Evolutionary conservation across 208 protist genomes (phyloP), one percentile per base, ranked within the genome.

Genomic region (Trypanosomatidae sp.): DNA sequence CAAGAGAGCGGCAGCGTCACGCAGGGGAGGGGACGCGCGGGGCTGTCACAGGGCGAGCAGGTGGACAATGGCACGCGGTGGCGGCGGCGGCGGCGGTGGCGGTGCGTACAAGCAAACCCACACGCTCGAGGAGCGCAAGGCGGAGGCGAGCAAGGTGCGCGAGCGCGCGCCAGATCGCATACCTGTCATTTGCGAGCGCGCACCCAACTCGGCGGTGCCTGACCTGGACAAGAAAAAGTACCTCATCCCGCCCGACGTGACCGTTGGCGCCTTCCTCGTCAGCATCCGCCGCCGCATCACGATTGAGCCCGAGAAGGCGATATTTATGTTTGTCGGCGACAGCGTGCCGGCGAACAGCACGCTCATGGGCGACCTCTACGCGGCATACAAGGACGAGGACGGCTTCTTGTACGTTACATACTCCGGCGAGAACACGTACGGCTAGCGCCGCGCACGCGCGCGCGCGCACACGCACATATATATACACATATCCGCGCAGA

Each of bases 271-370:
- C 44, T 96, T 97, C 52, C 73, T 97, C 7, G 85, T 93, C 51
- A 85, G 93, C 37, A 88, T 97, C 38, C 74, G 91, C 19, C 95
- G 95, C 53, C 71, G 92, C 24, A 93, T 97, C 45, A 92, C 84
- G 28, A 51, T 97, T 30, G 56, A 75, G 16, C 58, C 88, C 10
- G 88, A 95, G 32, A 92, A 94, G 55, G 86, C 86, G 3, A 89
- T 97, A 32, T 97, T 96, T 61, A 66, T 97, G 28, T 97, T 96
- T 52, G 75, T 97, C 10, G 85, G 85, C 24, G 92, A 93, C 49
- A 75, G 62, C 3, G 57, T 97, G 6, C 88, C 90, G 7, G 66
- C 89, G 0, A 92, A 71, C 41, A 80, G 56, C 53, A 54, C 60
- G 7, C 43, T 72, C n/a, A 71, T 78, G 63, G 53, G 48, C 21